A percentile compares a stretch with the other conserved stretches of the same genome.
Conservation (phyloP, 495 filamentous ascomycete species). For the Lentithecium fluviatile region DNA sequence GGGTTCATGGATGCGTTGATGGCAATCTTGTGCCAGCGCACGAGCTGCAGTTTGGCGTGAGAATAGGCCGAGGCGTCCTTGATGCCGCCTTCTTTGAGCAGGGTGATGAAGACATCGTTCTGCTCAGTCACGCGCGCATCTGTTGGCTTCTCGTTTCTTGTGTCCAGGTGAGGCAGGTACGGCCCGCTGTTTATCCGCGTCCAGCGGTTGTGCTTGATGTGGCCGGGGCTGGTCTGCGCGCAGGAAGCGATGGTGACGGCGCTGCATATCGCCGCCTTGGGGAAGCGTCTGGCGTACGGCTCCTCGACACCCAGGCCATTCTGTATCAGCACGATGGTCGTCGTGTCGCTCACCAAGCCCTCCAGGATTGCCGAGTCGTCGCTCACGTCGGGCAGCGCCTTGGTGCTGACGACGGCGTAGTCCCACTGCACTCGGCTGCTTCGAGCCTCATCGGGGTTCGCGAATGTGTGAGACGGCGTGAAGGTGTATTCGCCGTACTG, state of each 20-base stretch:
- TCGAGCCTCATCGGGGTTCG: slow-evolving; percentile 37
- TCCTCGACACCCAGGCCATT: slow-evolving; percentile 71
- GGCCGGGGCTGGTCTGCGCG: slow-evolving; percentile 51
- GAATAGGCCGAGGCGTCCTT: slow-evolving; percentile 47
- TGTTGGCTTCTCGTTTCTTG: neutral
- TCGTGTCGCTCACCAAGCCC: slow-evolving; percentile 36
- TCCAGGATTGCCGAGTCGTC: slow-evolving; percentile 43
- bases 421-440: slow-evolving; percentile 35
- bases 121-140: slow-evolving; percentile 18
- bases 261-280: slow-evolving; percentile 55
- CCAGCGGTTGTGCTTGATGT: slow-evolving; percentile 61
- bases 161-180: slow-evolving; percentile 44
- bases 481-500: slow-evolving; percentile 57
- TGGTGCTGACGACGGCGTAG: slow-evolving; percentile 44
- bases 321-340: slow-evolving; percentile 62
- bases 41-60: slow-evolving; percentile 55
- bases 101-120: slow-evolving; percentile 38
- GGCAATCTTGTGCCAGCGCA: slow-evolving; percentile 64
- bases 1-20: slow-evolving; percentile 67
- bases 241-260: slow-evolving; percentile 60
- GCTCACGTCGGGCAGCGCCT: slow-evolving; percentile 42
- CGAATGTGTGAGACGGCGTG: slow-evolving; percentile 50
- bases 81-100: slow-evolving; percentile 48
- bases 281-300: slow-evolving; percentile 58
- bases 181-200: slow-evolving; percentile 59